Conservation (phyloP, 805 yeast species). For the Candida mattraensis region DNA sequence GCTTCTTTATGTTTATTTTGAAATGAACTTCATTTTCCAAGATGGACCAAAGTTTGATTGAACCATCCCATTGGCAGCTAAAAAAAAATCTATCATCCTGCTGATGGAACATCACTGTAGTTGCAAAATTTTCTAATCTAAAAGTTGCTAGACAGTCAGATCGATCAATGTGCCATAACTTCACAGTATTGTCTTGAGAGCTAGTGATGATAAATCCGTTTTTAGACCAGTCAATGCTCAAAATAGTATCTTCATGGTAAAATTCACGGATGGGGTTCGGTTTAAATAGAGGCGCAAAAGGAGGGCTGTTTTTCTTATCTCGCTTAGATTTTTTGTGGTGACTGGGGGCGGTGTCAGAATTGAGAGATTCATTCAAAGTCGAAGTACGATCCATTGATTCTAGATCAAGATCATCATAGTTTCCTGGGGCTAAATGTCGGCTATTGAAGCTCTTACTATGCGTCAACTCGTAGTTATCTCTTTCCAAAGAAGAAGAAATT, state of each 20-base stretch:
- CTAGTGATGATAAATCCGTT: conserved; percentile 78
- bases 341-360: conserved; percentile 6
- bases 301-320: conserved; percentile 24
- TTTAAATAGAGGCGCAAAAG: conserved; percentile 77
- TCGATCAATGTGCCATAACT: conserved; percentile 82
- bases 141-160: conserved; percentile 61
- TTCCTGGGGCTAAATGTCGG: neutral
- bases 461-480: conserved; percentile 31
- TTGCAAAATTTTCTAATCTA: conserved; percentile 77
- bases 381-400: conserved; percentile 18
- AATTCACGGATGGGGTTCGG: conserved; percentile 60
- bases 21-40: conserved; percentile 67
- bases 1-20: conserved; percentile 57
- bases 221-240: conserved; percentile 85
- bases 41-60: conserved; percentile 80
- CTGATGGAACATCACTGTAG: conserved; percentile 78
- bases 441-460: conserved; percentile 1
- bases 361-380: conserved; percentile 12
- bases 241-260: conserved; percentile 62
- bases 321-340: conserved; percentile 9
- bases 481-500: conserved; percentile 66
- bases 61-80: conserved; percentile 77
- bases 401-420: conserved; percentile 10
- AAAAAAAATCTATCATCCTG: conserved; percentile 83
- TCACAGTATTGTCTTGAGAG: conserved; percentile 82